Conservation (phyloP, 2,329 filamentous ascomycete species). For the Fusarium equiseti region DNA sequence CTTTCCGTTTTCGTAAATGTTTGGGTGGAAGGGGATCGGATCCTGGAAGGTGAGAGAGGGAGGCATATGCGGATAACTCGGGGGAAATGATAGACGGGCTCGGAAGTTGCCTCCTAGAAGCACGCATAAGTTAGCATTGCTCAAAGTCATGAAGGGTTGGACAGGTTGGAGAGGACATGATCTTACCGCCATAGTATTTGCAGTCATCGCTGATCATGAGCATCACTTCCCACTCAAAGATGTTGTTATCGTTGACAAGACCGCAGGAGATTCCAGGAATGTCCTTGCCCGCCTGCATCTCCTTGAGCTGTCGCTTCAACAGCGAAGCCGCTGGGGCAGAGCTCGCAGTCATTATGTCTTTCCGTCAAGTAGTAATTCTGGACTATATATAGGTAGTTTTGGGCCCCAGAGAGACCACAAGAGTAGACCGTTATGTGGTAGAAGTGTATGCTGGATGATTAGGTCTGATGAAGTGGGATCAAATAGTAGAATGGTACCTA, state of each 20-base stretch:
- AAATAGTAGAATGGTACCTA: constrained; percentile 5
- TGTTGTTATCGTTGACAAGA: constrained; percentile 83
- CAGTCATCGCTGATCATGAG: constrained; percentile 97
- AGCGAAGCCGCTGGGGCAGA: constrained; percentile 75
- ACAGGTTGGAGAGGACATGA: neutral
- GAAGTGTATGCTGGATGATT: constrained; percentile 18
- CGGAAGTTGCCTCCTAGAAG: constrained; percentile 88
- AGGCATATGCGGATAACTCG: constrained; percentile 86
- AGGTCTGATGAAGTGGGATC: constrained; percentile 17
- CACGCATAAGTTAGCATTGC: constrained; percentile 22
- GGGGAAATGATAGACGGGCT: constrained; percentile 84
- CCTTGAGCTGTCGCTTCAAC: constrained; percentile 87
- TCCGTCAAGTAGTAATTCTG: neutral
- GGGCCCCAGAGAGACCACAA: neutral
- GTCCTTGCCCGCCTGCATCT: constrained; percentile 92
- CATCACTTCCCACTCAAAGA: constrained; percentile 99
- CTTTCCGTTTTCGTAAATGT: constrained; percentile 87
- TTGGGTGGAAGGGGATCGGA: constrained; percentile 91
- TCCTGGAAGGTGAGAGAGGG: constrained; percentile 89
- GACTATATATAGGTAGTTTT: neutral
- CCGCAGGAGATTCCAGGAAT: constrained; percentile 95
- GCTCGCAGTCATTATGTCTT: constrained; percentile 40
- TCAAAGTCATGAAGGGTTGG: neutral
- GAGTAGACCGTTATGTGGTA: neutral
- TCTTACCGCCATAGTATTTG: constrained; percentile 89